Percentiles rank a stretch among this genome's conserved stretches.
Evolutionary conservation across 441 rosid genomes (phyloP).

Genomic region (Macaranga tanarius): DNA sequence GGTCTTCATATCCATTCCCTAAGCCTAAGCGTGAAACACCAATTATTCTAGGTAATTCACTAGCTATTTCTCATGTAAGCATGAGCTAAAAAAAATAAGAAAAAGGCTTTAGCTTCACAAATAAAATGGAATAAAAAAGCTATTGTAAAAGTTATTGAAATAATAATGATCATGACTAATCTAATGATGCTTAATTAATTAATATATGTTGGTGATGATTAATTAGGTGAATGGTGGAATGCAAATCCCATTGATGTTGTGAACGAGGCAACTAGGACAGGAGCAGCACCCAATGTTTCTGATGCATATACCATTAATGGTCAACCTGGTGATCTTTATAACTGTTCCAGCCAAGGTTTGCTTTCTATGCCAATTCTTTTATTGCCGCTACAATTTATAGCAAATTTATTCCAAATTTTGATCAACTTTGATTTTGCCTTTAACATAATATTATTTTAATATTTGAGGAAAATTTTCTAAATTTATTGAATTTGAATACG

Average conservation of each 20-base stretch:
- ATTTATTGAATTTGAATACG: no score
- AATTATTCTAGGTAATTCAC: conserved; percentile 57
- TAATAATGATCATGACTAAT: neutral
- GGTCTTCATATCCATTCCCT: conserved; percentile 65
- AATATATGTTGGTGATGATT: no score
- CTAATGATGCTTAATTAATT: neutral
- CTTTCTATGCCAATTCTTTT: neutral
- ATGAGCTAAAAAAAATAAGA: no score
- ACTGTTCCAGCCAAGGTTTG: conserved; percentile 72
- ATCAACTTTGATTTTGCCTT: neutral
- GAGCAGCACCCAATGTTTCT: conserved; percentile 71
- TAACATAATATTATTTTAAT: neutral
- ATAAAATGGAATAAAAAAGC: no score
- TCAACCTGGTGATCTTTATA: conserved; percentile 89
- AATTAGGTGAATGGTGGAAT: conserved; percentile 91
- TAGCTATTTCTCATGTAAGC: no score
- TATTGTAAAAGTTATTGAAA: neutral
- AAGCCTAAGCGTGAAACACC: conserved; percentile 67
- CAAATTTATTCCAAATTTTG: no score
- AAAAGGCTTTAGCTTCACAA: no score
- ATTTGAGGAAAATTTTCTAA: neutral
- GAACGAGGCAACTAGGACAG: conserved; percentile 64
- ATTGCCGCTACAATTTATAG: no score
- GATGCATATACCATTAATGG: conserved; percentile 88
- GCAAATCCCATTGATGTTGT: conserved; percentile 76